Conservation (phyloP, 305 asterid genomes). For the Fraxinus latifolia region DNA sequence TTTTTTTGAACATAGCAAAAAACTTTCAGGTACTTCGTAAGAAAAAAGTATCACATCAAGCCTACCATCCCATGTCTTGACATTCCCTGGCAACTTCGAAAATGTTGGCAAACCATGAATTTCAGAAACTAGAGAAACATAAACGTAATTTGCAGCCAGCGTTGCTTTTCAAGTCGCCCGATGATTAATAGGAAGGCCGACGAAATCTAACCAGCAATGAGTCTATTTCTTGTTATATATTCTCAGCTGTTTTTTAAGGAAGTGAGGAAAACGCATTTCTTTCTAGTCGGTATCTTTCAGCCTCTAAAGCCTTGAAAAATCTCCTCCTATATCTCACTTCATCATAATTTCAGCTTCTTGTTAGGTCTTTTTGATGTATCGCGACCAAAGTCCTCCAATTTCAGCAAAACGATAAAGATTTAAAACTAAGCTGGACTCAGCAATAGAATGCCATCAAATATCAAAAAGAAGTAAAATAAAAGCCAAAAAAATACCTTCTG, state of each 20-base stretch:
- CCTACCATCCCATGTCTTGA: not conserved
- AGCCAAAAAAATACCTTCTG: constrained; percentile 33
- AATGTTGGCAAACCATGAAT: not conserved
- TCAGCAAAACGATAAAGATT: constrained; percentile 35
- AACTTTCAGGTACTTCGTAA: not conserved
- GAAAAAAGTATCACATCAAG: not conserved
- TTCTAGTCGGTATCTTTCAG: not conserved
- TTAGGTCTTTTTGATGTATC: constrained; percentile 31
- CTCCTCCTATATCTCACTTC: not conserved
- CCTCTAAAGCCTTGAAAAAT: not conserved
- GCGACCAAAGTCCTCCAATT: constrained; percentile 29
- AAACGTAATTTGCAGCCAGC: not conserved
- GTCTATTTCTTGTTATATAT: not conserved
- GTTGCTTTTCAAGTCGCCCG: not conserved
- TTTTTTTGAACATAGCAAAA: not conserved
- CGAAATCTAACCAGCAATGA: not conserved
- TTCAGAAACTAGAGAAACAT: not conserved
- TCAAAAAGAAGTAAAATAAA: not conserved
- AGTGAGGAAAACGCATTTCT: not conserved
- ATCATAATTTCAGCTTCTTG: constrained; percentile 56
- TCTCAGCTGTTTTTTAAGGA: not conserved
- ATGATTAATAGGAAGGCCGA: not conserved
- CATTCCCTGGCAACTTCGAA: not conserved
- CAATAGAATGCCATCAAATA: constrained; percentile 3
- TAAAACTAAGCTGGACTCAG: not conserved